Percentiles rank a stretch among this genome's conserved stretches.
These are phyloP conservation scores for Paraleonurus japonicus DNA, from an alignment of 257 asterid species.

Conservation along the genomic window DNA sequence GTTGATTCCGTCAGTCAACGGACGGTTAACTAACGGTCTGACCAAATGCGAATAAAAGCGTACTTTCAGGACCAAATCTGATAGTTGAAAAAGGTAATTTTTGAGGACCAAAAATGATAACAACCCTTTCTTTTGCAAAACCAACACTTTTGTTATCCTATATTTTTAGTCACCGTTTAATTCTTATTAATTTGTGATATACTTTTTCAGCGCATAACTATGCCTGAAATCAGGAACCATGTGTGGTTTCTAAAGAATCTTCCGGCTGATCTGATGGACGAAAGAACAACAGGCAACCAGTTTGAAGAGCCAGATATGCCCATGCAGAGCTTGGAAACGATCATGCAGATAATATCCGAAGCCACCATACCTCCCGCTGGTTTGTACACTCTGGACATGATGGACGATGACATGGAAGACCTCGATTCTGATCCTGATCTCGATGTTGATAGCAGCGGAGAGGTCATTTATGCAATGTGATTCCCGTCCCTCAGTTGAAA, in stretches of 20 bases:
- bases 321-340: conserved; percentile 75
- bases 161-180: background rate
- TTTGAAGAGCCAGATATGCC: conserved; percentile 90
- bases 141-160: background rate
- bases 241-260: conserved; percentile 86
- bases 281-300: conserved; percentile 51
- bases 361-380: conserved; percentile 95
- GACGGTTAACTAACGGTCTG: no score
- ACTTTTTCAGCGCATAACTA: conserved; percentile 72
- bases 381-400: conserved; percentile 57
- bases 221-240: conserved; percentile 70
- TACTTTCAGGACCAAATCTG: no score
- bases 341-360: conserved; percentile 90
- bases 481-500: background rate
- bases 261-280: conserved; percentile 88
- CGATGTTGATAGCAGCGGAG: conserved; percentile 97
- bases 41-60: no score
- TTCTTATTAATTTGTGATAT: background rate
- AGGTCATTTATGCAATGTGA: conserved; percentile 83
- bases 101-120: no score
- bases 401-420: conserved; percentile 91
- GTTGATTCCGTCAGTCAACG: no score
- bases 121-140: no score
- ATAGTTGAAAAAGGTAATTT: no score
- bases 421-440: conserved; percentile 89